Evolutionary conservation across 2,329 filamentous ascomycete species (phyloP).

Genomic region (Phaeosphaeriaceae sp.): DNA sequence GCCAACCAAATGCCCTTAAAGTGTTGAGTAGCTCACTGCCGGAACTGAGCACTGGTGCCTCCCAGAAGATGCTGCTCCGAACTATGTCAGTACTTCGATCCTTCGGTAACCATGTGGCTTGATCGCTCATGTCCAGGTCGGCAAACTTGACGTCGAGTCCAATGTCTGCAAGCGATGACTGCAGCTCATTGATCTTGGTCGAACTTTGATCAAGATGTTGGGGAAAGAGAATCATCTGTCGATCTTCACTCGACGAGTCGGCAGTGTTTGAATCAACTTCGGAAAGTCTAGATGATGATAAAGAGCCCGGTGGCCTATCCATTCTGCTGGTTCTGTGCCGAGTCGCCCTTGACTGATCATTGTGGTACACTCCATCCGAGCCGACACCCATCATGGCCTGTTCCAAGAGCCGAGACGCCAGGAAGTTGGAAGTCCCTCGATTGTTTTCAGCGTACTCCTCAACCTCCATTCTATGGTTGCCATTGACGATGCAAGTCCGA

Average conservation of each 20-base stretch:
- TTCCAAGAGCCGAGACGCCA: background rate
- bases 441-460: constrained; percentile 18
- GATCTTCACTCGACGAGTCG: background rate
- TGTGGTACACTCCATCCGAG: background rate
- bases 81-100: background rate
- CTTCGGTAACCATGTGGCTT: background rate
- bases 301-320: background rate
- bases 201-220: background rate
- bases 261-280: background rate
- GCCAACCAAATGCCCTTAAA: constrained; percentile 25
- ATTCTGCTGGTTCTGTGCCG: background rate
- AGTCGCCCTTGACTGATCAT: background rate
- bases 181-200: constrained; percentile 3
- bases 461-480: constrained; percentile 25
- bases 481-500: constrained; percentile 18
- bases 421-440: background rate
- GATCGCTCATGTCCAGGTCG: background rate
- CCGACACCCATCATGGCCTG: background rate
- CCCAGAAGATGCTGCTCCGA: constrained; percentile 28
- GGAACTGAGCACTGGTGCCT: constrained; percentile 15
- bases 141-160: constrained; percentile 5
- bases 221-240: constrained; percentile 3
- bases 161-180: background rate
- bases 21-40: constrained; percentile 28
- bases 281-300: background rate